Percentiles rank a stretch among this genome's conserved stretches.
Conservation (phyloP, 2,329 filamentous ascomycete species). For the Fusarium sp. region DNA sequence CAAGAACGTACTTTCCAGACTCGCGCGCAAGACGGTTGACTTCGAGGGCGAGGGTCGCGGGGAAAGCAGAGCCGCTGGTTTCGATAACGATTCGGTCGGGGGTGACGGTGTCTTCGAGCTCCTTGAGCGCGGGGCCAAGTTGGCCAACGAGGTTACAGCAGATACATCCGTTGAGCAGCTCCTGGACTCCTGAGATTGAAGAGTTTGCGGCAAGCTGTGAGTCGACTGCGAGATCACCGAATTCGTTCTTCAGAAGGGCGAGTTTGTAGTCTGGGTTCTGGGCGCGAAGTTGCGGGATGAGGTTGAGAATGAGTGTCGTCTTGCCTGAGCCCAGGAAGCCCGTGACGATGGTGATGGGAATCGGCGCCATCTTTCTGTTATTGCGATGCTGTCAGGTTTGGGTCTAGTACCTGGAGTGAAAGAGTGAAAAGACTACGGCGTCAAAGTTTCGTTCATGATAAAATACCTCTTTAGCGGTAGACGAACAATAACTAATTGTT, state of each 20-base stretch:
- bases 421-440: neutral
- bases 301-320: conserved; percentile 93
- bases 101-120: conserved; percentile 69
- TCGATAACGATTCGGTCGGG: conserved; percentile 95
- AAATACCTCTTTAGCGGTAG: conserved; percentile 43
- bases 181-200: conserved; percentile 88
- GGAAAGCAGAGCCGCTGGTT: conserved; percentile 89
- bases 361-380: conserved; percentile 69
- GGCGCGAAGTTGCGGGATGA: conserved; percentile 88
- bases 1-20: conserved; percentile 77
- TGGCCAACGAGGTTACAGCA: conserved; percentile 98
- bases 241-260: conserved; percentile 97
- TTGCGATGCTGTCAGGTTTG: neutral
- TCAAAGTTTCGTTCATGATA: conserved; percentile 20
- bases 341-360: conserved; percentile 93
- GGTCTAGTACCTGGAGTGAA: neutral
- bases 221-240: conserved; percentile 93
- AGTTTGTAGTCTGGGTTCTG: conserved; percentile 81
- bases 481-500: conserved; percentile 18
- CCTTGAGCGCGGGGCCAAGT: conserved; percentile 80
- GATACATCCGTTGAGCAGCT: conserved; percentile 96
- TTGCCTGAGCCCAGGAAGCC: conserved; percentile 97
- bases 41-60: conserved; percentile 90
- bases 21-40: conserved; percentile 83
- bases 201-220: conserved; percentile 86